Evolutionary conservation across 306 rosid species (phyloP).

Genomic region (Begonia loranthoides): DNA sequence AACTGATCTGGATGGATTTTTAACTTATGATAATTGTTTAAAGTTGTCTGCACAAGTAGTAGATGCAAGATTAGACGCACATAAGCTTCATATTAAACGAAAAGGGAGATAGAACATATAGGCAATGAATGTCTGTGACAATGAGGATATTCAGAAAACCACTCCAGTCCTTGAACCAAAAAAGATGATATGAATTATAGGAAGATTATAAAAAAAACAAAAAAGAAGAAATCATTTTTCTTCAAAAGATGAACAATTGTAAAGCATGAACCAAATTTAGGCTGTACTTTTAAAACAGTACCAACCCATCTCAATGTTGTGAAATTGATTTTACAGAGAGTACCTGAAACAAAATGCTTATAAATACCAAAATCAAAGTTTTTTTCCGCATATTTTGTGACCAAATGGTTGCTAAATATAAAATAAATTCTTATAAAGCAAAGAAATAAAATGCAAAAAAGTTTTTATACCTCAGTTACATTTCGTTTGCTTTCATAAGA

Average conservation of each 20-base stretch:
- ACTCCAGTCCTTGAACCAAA: too few species aligned
- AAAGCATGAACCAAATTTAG: too few species aligned
- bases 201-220: too few species aligned
- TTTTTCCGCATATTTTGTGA: background rate
- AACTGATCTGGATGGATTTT: conserved; percentile 34
- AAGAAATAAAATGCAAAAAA: background rate
- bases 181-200: too few species aligned
- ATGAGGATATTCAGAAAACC: too few species aligned
- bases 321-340: background rate
- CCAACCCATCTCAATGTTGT: background rate
- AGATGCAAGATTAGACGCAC: too few species aligned
- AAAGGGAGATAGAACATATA: too few species aligned
- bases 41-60: conserved; percentile 31
- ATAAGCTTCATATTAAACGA: too few species aligned
- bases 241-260: too few species aligned
- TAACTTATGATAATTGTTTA: conserved; percentile 35
- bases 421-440: background rate
- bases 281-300: too few species aligned
- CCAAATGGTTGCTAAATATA: background rate
- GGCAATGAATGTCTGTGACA: too few species aligned
- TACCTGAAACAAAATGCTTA: background rate
- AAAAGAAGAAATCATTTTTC: too few species aligned
- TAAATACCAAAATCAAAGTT: background rate
- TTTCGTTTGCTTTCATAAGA: conserved; percentile 38
- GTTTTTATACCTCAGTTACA: conserved; percentile 34